Evolutionary conservation across 1,284 basidiomycete species (phyloP).

Genomic region (Fomitopsis schrenkii): DNA sequence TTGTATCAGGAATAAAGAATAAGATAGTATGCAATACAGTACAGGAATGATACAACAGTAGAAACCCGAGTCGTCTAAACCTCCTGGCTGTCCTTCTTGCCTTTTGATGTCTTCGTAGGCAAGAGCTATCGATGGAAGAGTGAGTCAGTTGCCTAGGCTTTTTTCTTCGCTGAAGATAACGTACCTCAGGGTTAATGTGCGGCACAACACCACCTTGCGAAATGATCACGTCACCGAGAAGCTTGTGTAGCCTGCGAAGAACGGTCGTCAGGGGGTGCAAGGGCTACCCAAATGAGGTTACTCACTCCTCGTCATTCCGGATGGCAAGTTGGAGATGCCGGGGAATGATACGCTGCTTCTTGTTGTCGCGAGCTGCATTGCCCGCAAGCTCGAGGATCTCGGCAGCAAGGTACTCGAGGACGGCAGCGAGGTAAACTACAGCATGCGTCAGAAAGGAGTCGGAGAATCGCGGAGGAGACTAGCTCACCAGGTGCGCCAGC

Average conservation of each 20-base stretch:
- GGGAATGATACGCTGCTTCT: constrained; percentile 86
- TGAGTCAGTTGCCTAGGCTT: not conserved
- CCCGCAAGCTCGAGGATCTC: constrained; percentile 88
- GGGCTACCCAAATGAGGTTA: constrained; percentile 3
- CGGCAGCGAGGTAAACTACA: constrained; percentile 81
- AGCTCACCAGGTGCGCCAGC: constrained; percentile 72
- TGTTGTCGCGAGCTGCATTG: constrained; percentile 78
- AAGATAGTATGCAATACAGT: constrained; percentile 6
- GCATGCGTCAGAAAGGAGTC: not conserved
- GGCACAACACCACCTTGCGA: constrained; percentile 87
- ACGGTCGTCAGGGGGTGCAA: not conserved
- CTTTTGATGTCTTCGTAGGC: constrained; percentile 42
- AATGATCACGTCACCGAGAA: constrained; percentile 80
- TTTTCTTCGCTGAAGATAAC: constrained; percentile 5
- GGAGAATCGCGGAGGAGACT: not conserved
- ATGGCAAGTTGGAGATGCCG: constrained; percentile 87
- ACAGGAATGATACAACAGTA: constrained; percentile 25
- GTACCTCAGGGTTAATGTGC: constrained; percentile 43
- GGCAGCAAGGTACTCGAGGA: constrained; percentile 80
- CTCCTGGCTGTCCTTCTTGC: constrained; percentile 37
- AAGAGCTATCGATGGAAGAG: constrained; percentile 42
- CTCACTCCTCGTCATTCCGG: constrained; percentile 78
- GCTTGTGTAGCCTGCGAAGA: constrained; percentile 50
- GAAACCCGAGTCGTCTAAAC: constrained; percentile 25
- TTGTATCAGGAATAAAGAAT: not conserved